These are phyloP conservation scores for Parsonsia alboflavescens DNA, from an alignment of 257 asterid genomes.

Conservation along the genomic window DNA sequence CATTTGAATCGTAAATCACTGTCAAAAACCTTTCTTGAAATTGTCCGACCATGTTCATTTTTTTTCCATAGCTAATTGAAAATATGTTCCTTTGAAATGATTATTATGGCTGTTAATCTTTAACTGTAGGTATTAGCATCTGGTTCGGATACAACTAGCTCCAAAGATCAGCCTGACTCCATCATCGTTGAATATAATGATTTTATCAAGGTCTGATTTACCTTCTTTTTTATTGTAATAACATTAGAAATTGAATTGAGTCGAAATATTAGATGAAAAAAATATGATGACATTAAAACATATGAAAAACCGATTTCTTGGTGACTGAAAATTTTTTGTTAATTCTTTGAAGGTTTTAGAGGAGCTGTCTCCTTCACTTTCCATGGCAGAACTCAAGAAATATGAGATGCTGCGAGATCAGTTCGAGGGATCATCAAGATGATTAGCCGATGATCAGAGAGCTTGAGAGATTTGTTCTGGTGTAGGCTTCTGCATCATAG, in stretches of 20 bases:
- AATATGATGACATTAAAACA: too few species aligned
- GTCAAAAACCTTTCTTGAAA: neutral
- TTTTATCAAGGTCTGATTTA: slow-evolving; percentile 58
- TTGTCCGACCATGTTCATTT: neutral
- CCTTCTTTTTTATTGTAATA: too few species aligned
- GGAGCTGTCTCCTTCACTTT: slow-evolving; percentile 85
- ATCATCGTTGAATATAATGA: slow-evolving; percentile 70
- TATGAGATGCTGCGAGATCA: slow-evolving; percentile 76
- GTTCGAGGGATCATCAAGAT: slow-evolving; percentile 73
- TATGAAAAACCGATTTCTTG: neutral
- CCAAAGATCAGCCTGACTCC: slow-evolving; percentile 38
- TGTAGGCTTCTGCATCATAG: too few species aligned
- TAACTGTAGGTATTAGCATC: slow-evolving; percentile 42
- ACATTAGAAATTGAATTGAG: neutral
- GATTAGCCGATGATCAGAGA: slow-evolving; percentile 12
- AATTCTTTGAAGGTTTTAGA: slow-evolving; percentile 54
- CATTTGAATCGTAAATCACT: neutral
- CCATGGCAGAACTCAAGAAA: slow-evolving; percentile 80
- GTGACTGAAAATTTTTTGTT: slow-evolving; percentile 17
- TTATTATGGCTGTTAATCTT: slow-evolving; percentile 8
- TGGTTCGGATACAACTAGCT: slow-evolving; percentile 38
- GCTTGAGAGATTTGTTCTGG: neutral
- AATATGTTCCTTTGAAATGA: too few species aligned
- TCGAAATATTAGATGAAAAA: neutral
- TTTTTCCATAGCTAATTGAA: neutral